These are phyloP conservation scores for Paecilomyces fulvus DNA, from an alignment of 2,329 filamentous ascomycete genomes.

Conservation along the genomic window DNA sequence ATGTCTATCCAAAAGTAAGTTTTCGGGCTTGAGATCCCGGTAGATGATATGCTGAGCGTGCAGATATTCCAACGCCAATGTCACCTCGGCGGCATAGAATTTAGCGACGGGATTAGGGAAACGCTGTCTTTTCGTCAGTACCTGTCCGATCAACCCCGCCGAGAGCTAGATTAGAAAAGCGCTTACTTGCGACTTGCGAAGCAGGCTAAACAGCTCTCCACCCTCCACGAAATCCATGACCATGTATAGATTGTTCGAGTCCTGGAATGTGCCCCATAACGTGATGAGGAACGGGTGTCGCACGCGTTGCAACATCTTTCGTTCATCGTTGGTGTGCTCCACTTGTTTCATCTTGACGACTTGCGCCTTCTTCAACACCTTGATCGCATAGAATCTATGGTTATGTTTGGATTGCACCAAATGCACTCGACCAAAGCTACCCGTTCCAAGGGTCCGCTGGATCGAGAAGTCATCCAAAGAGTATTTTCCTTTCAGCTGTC, in stretches of 20 bases:
- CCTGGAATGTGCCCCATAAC: slow-evolving; percentile 96
- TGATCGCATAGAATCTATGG: slow-evolving; percentile 94
- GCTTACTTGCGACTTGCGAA: slow-evolving; percentile 83
- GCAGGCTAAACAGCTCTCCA: slow-evolving; percentile 88
- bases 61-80: slow-evolving; percentile 87
- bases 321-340: slow-evolving; percentile 97
- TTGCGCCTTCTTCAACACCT: slow-evolving; percentile 96
- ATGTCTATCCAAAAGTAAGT: slow-evolving; percentile 81
- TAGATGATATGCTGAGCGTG: slow-evolving; percentile 96
- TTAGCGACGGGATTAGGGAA: slow-evolving; percentile 98
- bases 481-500: slow-evolving; percentile 63
- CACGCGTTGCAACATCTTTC: slow-evolving; percentile 89
- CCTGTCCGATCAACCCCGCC: slow-evolving; percentile 5
- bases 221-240: slow-evolving; percentile 99
- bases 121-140: slow-evolving; percentile 49
- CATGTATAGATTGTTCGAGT: slow-evolving; percentile 95
- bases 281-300: slow-evolving; percentile 98
- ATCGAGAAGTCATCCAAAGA: slow-evolving; percentile 84
- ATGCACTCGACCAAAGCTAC: slow-evolving; percentile 93
- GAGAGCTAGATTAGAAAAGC: slow-evolving; percentile 18
- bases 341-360: slow-evolving; percentile 99
- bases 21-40: slow-evolving; percentile 92
- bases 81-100: slow-evolving; percentile 97
- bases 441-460: slow-evolving; percentile 84
- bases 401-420: slow-evolving; percentile 97